Conservation (phyloP, 2,329 filamentous ascomycete species). For the Colletotrichum trifolii region DNA sequence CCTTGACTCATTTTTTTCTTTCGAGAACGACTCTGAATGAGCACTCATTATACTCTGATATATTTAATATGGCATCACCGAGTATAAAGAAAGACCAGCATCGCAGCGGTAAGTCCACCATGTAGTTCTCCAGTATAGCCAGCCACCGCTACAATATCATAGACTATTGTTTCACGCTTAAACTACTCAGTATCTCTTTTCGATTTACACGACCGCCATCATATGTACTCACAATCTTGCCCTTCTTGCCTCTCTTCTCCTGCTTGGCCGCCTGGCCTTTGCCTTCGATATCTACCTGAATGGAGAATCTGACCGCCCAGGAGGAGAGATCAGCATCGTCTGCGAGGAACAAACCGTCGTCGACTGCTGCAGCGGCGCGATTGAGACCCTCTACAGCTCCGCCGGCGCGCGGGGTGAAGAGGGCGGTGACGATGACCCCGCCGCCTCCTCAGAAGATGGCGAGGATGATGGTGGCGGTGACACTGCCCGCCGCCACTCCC, state of each 20-base stretch:
- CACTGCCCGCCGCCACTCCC: neutral
- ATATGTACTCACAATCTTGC: slow-evolving; percentile 2
- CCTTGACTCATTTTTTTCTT: no score
- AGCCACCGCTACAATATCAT: no score
- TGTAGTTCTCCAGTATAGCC: no score
- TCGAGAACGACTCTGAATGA: no score
- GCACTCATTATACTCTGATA: no score
- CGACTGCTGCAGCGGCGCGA: neutral
- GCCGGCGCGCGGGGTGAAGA: neutral
- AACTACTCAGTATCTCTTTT: no score
- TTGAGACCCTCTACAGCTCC: neutral
- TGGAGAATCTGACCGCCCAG: neutral
- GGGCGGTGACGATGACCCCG: neutral
- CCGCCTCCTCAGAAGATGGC: neutral
- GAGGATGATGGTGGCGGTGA: neutral
- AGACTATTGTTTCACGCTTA: no score
- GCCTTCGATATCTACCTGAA: slow-evolving; percentile 8
- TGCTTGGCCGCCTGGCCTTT: neutral
- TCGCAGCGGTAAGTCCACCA: no score
- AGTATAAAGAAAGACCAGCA: no score
- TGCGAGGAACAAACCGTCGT: neutral
- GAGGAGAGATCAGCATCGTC: neutral
- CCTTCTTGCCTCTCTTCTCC: neutral
- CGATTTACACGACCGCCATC: no score
- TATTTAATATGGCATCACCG: no score